Conservation (phyloP, 1,284 basidiomycete genomes). For the Tilletia setariae region DNA sequence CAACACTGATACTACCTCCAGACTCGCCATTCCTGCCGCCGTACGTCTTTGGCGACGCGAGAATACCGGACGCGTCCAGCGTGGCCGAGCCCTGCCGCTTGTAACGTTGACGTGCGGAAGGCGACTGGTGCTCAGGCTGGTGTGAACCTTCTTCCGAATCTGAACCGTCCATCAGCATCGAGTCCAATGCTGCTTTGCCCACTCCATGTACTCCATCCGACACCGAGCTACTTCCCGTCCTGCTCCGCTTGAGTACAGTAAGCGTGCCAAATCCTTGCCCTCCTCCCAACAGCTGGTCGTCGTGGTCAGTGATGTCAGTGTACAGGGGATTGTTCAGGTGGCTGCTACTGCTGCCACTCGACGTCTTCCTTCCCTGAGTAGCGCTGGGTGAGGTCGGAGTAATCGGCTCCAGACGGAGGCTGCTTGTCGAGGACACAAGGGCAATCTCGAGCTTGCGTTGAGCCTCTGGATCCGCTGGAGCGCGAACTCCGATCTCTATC, state of each 20-base stretch:
- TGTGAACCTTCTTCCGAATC: neutral
- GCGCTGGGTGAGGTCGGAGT: neutral
- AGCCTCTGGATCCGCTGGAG: neutral
- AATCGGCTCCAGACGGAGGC: neutral
- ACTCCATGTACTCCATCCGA: neutral
- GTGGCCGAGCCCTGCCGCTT: too few species aligned
- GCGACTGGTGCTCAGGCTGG: neutral
- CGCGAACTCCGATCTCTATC: constrained; percentile 6
- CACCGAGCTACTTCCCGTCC: constrained; percentile 1
- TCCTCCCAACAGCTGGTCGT: neutral
- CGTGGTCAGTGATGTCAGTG: constrained; percentile 8
- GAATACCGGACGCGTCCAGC: too few species aligned
- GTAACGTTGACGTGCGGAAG: too few species aligned
- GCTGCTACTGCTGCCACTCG: neutral
- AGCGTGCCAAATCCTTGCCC: neutral
- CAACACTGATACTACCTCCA: too few species aligned
- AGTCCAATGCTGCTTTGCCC: neutral
- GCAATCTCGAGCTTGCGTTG: neutral
- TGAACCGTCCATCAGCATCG: constrained; percentile 4
- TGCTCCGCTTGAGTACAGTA: constrained; percentile 1
- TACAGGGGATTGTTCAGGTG: neutral
- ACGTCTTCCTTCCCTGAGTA: neutral
- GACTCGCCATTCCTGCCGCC: too few species aligned
- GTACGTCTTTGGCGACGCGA: too few species aligned
- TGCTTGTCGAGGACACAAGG: neutral